Percentiles rank a stretch among this genome's conserved stretches.
These are phyloP conservation scores for Penicillium sp. DNA, from an alignment of 2,329 filamentous ascomycete genomes.

Conservation along the genomic window DNA sequence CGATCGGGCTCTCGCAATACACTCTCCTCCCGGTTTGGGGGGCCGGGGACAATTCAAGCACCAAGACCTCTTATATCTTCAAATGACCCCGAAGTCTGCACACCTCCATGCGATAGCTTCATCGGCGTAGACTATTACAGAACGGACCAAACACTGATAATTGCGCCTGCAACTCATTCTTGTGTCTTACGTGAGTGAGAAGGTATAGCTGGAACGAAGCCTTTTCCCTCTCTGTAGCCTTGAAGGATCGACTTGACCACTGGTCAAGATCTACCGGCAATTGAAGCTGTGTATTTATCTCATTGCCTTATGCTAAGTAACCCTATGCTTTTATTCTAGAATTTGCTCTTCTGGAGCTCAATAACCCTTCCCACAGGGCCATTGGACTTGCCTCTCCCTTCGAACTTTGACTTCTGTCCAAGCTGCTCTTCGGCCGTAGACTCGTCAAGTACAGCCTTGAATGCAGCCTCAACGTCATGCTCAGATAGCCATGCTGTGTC, in stretches of 20 bases:
- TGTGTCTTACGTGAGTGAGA: background rate
- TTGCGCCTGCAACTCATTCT: background rate
- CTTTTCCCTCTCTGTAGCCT: background rate
- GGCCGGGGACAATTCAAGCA: background rate
- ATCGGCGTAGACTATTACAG: background rate
- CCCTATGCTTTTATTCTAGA: background rate
- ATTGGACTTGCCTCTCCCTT: background rate
- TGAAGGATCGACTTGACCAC: background rate
- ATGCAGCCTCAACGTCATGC: slow-evolving; percentile 48
- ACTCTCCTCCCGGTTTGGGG: background rate
- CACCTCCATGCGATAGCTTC: background rate
- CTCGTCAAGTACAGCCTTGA: slow-evolving; percentile 22
- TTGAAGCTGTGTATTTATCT: background rate
- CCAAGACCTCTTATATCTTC: background rate
- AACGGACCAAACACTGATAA: background rate
- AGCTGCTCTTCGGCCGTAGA: background rate
- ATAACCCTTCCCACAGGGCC: background rate
- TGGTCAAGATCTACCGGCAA: background rate
- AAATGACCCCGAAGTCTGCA: background rate
- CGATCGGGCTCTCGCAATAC: background rate
- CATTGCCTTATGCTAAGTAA: background rate
- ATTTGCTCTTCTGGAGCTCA: background rate
- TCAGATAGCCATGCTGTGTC: slow-evolving; percentile 50
- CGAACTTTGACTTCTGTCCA: background rate
- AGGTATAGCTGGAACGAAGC: background rate